These are phyloP conservation scores for Vitis amurensis DNA, from an alignment of 164 flowering plant species.

Conservation along the genomic window DNA sequence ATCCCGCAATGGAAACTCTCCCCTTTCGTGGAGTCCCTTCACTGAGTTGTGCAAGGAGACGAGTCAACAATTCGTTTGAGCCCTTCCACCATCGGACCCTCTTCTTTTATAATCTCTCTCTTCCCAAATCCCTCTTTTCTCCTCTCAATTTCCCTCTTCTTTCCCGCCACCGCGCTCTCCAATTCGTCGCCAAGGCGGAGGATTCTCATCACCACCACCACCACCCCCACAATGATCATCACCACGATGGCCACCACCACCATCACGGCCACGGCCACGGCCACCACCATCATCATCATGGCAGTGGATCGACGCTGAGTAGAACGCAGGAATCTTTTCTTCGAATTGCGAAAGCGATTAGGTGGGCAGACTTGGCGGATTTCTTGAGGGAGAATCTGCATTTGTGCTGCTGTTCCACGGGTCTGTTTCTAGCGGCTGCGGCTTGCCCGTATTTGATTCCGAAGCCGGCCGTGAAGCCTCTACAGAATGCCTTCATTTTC, in stretches of 20 bases:
- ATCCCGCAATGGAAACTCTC: conserved; percentile 17
- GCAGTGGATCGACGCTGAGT: conserved; percentile 30
- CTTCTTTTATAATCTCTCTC: neutral
- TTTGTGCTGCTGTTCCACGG: conserved; percentile 73
- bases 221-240: conserved; percentile 23
- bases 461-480: conserved; percentile 45
- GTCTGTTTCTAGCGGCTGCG: conserved; percentile 68
- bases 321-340: conserved; percentile 53
- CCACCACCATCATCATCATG: conserved; percentile 31
- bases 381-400: conserved; percentile 81
- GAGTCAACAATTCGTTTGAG: conserved; percentile 12
- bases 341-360: conserved; percentile 52
- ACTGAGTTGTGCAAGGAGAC: neutral
- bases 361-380: conserved; percentile 73
- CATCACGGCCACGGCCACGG: conserved; percentile 26
- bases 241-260: conserved; percentile 23
- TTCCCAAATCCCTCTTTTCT: neutral
- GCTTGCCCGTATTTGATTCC: conserved; percentile 74
- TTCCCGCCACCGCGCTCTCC: neutral
- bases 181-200: conserved; percentile 5
- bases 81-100: neutral
- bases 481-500: conserved; percentile 57
- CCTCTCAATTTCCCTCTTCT: neutral
- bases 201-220: conserved; percentile 19
- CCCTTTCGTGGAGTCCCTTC: conserved; percentile 2